Conservation (phyloP, 371 early-diverging fungal genomes). For the Entomophthora muscae region DNA sequence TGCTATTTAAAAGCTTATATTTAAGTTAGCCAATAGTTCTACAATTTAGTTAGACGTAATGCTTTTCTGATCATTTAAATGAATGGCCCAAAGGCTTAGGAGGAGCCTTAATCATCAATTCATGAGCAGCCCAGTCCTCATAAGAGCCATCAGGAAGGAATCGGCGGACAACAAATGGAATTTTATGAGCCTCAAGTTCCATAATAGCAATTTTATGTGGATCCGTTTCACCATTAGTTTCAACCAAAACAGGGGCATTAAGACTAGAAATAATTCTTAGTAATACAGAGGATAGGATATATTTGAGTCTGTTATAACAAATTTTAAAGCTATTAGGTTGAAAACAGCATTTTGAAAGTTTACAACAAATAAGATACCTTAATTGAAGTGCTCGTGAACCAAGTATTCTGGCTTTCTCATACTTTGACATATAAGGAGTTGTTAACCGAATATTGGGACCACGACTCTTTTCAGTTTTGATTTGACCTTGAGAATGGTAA, state of each 20-base stretch:
- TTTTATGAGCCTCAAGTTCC: slow-evolving; percentile 88
- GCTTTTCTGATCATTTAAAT: background rate
- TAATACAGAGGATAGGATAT: too few species aligned
- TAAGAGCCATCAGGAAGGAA: slow-evolving; percentile 92
- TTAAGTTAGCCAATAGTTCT: too few species aligned
- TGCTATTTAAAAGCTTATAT: too few species aligned
- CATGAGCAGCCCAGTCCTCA: slow-evolving; percentile 96
- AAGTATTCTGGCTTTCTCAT: slow-evolving; percentile 94
- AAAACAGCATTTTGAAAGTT: too few species aligned
- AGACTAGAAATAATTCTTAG: too few species aligned
- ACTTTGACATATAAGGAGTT: slow-evolving; percentile 99
- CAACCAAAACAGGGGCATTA: slow-evolving; percentile 98
- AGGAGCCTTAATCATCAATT: slow-evolving; percentile 27
- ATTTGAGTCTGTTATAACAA: background rate
- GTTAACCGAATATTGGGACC: slow-evolving; percentile 36
- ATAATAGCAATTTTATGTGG: slow-evolving; percentile 94
- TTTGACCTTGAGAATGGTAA: background rate
- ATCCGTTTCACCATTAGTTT: slow-evolving; percentile 92
- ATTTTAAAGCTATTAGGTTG: background rate
- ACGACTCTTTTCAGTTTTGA: background rate
- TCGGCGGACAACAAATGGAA: slow-evolving; percentile 91
- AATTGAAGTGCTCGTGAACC: slow-evolving; percentile 83
- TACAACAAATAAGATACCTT: slow-evolving; percentile 28
- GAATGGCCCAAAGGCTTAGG: background rate
- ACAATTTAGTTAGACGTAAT: too few species aligned